phyloP scores from a whole-genome alignment of 352 stramenopile genomes.

The Pythium rishiriense region DNA sequence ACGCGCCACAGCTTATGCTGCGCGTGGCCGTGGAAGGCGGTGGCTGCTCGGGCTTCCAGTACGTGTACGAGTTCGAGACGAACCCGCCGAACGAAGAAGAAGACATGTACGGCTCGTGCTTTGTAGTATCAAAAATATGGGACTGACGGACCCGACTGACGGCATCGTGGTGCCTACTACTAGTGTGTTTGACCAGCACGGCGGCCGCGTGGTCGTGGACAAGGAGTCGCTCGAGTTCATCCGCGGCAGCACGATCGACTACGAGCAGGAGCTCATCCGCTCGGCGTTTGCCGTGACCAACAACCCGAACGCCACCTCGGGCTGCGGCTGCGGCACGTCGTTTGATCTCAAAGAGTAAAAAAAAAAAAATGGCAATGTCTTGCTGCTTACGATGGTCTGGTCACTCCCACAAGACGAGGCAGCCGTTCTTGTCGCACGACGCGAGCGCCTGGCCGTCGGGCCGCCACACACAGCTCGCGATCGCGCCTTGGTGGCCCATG shows the following conservation, averaged over 20 bases:
- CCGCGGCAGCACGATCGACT: conserved; percentile 94
- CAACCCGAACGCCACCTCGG: conserved; percentile 96
- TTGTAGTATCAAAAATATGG: no score
- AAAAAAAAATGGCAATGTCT: neutral
- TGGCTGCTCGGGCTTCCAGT: conserved; percentile 94
- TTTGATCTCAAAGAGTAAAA: conserved; percentile 96
- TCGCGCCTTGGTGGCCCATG: conserved; percentile 62
- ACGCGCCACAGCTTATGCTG: conserved; percentile 66
- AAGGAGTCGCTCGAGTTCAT: conserved; percentile 94
- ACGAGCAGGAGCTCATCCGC: conserved; percentile 97
- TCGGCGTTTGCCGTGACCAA: conserved; percentile 95
- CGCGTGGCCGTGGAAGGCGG: conserved; percentile 90
- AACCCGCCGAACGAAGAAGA: conserved; percentile 50
- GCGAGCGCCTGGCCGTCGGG: conserved; percentile 61
- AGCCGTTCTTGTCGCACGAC: conserved; percentile 84
- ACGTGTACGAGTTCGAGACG: conserved; percentile 90
- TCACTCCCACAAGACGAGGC: conserved; percentile 79
- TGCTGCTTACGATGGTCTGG: neutral
- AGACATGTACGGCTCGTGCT: conserved; percentile 33
- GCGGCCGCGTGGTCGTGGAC: conserved; percentile 89
- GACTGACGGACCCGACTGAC: no score
- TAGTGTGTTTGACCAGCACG: conserved; percentile 89
- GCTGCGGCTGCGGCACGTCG: conserved; percentile 96
- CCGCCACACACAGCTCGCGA: conserved; percentile 79
- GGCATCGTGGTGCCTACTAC: neutral